These are phyloP conservation scores for Gossypium davidsonii DNA, from an alignment of 441 rosid species.

Conservation along the genomic window DNA sequence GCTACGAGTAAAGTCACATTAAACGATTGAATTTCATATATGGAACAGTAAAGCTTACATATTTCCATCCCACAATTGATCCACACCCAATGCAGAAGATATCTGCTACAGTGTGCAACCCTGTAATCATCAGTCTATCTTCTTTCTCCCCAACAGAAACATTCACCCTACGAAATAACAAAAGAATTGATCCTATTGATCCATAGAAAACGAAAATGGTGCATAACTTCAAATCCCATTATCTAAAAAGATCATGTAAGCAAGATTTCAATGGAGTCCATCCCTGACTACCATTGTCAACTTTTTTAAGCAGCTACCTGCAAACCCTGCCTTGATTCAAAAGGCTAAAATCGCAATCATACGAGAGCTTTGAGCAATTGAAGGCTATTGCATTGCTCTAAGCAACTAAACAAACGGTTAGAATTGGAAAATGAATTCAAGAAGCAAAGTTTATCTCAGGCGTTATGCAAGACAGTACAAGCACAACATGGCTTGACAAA, in stretches of 20 bases:
- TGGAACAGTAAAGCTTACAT: slow-evolving; percentile 46
- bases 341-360: slow-evolving; percentile 7
- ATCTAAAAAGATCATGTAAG: background rate
- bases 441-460: background rate
- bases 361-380: slow-evolving; percentile 6
- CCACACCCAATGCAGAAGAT: slow-evolving; percentile 95
- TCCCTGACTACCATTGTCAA: background rate
- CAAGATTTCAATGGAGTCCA: slow-evolving; percentile 3
- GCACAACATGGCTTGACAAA: background rate
- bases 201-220: background rate
- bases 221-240: slow-evolving; percentile 7
- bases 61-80: slow-evolving; percentile 93
- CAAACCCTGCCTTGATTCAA: slow-evolving; percentile 1
- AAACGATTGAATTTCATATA: slow-evolving; percentile 16
- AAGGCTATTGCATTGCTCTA: background rate
- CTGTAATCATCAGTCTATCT: slow-evolving; percentile 82
- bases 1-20: slow-evolving; percentile 13
- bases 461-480: background rate
- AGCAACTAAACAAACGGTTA: background rate
- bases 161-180: slow-evolving; percentile 54
- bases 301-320: background rate
- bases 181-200: slow-evolving; percentile 12
- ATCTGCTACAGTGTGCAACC: slow-evolving; percentile 85
- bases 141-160: slow-evolving; percentile 63
- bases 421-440: slow-evolving; percentile 4